Evolutionary conservation across 2,329 filamentous ascomycete species (phyloP), one percentile per base, ranked within the genome.

Genomic region (Microcyclosporella mali): DNA sequence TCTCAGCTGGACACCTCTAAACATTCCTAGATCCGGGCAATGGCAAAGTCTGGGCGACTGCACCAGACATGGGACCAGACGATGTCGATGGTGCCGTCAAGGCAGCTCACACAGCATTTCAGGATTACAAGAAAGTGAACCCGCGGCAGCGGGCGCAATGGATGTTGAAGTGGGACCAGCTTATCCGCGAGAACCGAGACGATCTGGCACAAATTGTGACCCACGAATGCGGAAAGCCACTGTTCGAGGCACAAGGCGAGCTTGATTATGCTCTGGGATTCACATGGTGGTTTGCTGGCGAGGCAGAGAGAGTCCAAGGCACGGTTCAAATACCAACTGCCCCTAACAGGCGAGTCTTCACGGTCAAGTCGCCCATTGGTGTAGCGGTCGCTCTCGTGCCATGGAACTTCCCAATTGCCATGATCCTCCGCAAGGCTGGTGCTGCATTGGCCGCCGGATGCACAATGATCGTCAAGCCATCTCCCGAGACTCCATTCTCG

Each of bases 321-420:
- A 73, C 73, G 0, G 72, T 82, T 3, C 74, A 78, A 34, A 70
- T 72, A 0, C 73, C 81, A 1, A 69, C 82, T 0, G 66, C 77
- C 0, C 78, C 84, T 0, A 78, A 79, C 25, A 70, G 84, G 4
- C 72, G 84, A 10, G 72, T 81, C 2, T 77, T 89, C 47, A 84
- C 81, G 0, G 75, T 88, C 53, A 89, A 89, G 68, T 82, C 86
- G 62, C 82, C 82, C 1, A 73, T 85, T 45, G 83, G 83, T 42
- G 81, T 85, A 9, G 72, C 77, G 0, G 82, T 75, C 0, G 82
- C 82, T 0, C 66, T 87, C 12, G 81, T 85, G 1, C 82, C 83
- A 3, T 86, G 82, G 82, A 84, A 86, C 55, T 85, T 62, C 40
- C 59, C 59, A 14, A 61, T 62, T 36, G 51, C 54, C 28, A 73